These are phyloP conservation scores for Saccharomycodes ludwigii DNA, from an alignment of 805 yeast species.

Conservation along the genomic window DNA sequence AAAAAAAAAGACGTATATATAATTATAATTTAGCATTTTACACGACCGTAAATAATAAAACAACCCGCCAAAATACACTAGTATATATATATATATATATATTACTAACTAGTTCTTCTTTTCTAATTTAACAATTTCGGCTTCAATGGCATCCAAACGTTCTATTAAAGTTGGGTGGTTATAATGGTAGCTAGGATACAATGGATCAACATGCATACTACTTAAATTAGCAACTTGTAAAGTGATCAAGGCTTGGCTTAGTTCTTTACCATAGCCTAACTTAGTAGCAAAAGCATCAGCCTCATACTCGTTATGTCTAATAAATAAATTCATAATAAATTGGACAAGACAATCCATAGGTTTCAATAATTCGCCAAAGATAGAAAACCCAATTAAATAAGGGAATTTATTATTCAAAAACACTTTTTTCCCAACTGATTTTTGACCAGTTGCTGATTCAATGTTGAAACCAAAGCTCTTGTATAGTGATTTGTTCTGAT, in stretches of 20 bases:
- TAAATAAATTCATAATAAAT: slow-evolving; percentile 54
- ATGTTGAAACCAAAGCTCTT: slow-evolving; percentile 60
- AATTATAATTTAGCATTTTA: too few species aligned
- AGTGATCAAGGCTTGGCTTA: slow-evolving; percentile 61
- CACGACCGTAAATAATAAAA: too few species aligned
- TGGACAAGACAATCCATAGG: slow-evolving; percentile 64
- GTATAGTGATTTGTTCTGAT: slow-evolving; percentile 68
- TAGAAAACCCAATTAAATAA: slow-evolving; percentile 63
- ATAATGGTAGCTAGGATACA: slow-evolving; percentile 78
- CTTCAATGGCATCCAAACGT: slow-evolving; percentile 65
- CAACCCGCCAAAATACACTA: too few species aligned
- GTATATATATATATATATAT: too few species aligned
- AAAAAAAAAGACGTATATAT: too few species aligned
- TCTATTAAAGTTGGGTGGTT: slow-evolving; percentile 90
- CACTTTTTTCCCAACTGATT: slow-evolving; percentile 2
- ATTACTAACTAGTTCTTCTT: too few species aligned
- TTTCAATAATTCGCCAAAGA: slow-evolving; percentile 65
- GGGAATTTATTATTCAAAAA: slow-evolving; percentile 42
- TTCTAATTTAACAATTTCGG: slow-evolving; percentile 6
- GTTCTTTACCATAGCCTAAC: slow-evolving; percentile 56
- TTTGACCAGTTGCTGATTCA: slow-evolving; percentile 8
- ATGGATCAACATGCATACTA: slow-evolving; percentile 80
- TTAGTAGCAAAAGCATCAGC: slow-evolving; percentile 81
- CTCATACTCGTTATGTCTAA: slow-evolving; percentile 84
- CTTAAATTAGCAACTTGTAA: slow-evolving; percentile 72